Evolutionary conservation across 495 filamentous ascomycete genomes (phyloP), one percentile per base, ranked within the genome.

Genomic region (Penicillium psychrofluorescens): DNA sequence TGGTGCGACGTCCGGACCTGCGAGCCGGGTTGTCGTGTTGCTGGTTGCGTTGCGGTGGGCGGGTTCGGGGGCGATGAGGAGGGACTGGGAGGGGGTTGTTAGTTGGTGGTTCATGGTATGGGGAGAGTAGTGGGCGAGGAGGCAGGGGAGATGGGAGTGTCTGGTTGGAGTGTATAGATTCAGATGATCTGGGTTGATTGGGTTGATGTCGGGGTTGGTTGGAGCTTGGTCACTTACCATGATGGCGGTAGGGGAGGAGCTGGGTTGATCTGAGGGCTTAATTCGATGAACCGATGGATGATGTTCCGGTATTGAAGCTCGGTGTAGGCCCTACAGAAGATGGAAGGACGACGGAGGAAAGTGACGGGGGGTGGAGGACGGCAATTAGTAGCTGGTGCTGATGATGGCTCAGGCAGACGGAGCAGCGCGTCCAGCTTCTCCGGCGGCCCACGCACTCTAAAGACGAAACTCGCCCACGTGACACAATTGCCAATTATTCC

Each of bases 51-150:
- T 59, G 43, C 72, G 67, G 75, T 88, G 72, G 49, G 63, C 48
- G 50, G 78, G 44, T 36, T 79, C 61, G 64, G 90, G 90, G 53
- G 83, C 77, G 62, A 97, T 84, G 68, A 88, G 86, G 80, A 95
- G 88, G 52, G 89, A 83, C 90, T 95, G 67, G 39, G 35, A n/a
- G n/a, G 45, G 48, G 56, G 32, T 40, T 38, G 28, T 55, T 57
- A 50, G 52, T 54, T 45, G 35, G 29, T n/a, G 40, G 2, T 12
- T 36, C 45, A 30, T 41, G 15, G 1, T 32, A 29, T 34, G 1
- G 32, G 22, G 22, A 22, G 22, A 4, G 22, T 6, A 22, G 22
- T 22, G 22, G 22, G 22, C 6, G 22, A 22, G 22, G 6, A 22
- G 22, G 4, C 2, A 3, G 4, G 22, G 2, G 22, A 22, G 22